These are phyloP conservation scores for Lodderomyces metapsilosis DNA, from an alignment of 1,139 yeast genomes.

Conservation along the genomic window DNA sequence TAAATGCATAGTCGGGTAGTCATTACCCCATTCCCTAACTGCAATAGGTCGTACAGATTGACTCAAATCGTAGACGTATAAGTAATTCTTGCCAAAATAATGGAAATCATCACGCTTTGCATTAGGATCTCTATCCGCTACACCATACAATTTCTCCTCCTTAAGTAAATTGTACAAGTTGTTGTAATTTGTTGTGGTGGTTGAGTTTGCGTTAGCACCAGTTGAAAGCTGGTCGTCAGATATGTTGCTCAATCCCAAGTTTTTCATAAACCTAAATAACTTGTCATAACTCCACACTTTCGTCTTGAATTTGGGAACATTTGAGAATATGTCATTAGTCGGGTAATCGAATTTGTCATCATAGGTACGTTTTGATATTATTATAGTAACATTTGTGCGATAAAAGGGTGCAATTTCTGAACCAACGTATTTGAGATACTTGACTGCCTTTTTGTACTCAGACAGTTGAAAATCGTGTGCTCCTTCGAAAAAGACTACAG, in stretches of 20 bases:
- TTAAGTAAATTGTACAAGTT: slow-evolving; percentile 66
- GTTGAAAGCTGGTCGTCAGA: slow-evolving; percentile 15
- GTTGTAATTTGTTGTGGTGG: slow-evolving; percentile 15
- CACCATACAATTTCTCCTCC: slow-evolving; percentile 83
- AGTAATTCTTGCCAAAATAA: slow-evolving; percentile 65
- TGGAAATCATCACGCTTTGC: slow-evolving; percentile 83
- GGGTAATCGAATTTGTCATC: slow-evolving; percentile 25
- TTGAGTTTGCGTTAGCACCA: slow-evolving; percentile 6
- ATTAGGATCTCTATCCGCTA: slow-evolving; percentile 84
- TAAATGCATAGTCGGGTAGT: slow-evolving; percentile 42
- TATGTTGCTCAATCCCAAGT: slow-evolving; percentile 52
- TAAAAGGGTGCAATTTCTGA: slow-evolving; percentile 73
- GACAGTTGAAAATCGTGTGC: slow-evolving; percentile 40
- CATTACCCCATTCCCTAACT: slow-evolving; percentile 69
- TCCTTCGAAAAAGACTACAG: slow-evolving; percentile 83
- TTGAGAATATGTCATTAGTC: slow-evolving; percentile 62
- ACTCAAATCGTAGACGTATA: slow-evolving; percentile 77
- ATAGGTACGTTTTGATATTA: slow-evolving; percentile 59
- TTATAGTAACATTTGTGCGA: slow-evolving; percentile 76
- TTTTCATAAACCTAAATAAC: slow-evolving; percentile 73
- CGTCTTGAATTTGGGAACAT: slow-evolving; percentile 59
- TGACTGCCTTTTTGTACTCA: slow-evolving; percentile 54
- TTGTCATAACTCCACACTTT: slow-evolving; percentile 91
- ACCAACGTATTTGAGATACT: slow-evolving; percentile 57
- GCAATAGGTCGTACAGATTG: slow-evolving; percentile 82